Evolutionary conservation across 108 stramenopile species (phyloP), one percentile per base, ranked within the genome.

Genomic region (Epipyxis sp.): DNA sequence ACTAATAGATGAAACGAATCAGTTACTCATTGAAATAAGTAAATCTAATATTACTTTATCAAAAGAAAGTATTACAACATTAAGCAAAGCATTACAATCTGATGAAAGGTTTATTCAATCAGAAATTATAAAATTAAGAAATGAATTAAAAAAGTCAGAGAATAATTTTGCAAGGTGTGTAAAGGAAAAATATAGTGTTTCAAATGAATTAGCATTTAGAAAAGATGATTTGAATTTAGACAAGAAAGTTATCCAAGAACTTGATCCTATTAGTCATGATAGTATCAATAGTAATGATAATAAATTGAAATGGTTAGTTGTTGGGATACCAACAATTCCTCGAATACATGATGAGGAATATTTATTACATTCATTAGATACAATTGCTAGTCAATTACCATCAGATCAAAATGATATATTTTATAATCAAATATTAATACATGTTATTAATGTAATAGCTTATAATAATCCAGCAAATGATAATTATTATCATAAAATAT

Each of bases 301-400:
- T 32, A 37, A 65, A 37, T 32, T 6, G 61, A 45, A 20, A 1
- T 76, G 80, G 69, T 59, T 86, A 39, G 80, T 85, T 13, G 32
- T 87, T 25, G 86, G 81, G 37, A 83, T 87, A 32, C 82, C 86
- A 1, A 87, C 86, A 1, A 80, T 87, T 1, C 78, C 84, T 30
- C 79, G 86, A 20, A 61, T 44, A n/a, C 78, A 78, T 37, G 41
- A 65, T 1, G 69, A 71, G 37, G 77, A 83, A 50, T 84, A 87
- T 84, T 80, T 87, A 20, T 37, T 74, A 13, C 16, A 45, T 32
- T 76, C 84, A 27, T 77, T 87, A 29, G 27, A 59, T 29, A 68
- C 86, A n/a, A 61, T 76, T 37, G 62, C 25, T 20, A n/a, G 40
- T 1, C 43, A 40, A 44, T 35, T 30, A 39, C 80, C 74, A 6